Conservation (phyloP, 495 filamentous ascomycete species). For the Penicillium ochrochloron region DNA sequence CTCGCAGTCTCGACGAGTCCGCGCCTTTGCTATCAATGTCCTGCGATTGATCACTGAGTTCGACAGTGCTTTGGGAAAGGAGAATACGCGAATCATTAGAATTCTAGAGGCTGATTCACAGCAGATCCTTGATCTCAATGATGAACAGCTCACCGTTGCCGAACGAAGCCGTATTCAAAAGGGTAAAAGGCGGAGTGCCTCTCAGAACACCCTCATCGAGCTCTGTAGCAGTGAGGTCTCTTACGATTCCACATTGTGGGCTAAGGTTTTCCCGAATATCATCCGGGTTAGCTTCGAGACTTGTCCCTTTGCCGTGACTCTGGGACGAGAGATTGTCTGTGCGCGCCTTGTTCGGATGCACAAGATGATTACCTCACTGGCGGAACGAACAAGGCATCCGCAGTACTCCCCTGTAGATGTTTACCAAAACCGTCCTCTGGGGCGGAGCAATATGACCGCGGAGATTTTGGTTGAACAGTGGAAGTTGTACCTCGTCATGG, state of each 20-base stretch:
- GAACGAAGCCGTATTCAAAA: slow-evolving; percentile 92
- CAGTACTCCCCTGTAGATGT: slow-evolving; percentile 63
- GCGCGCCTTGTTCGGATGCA: slow-evolving; percentile 91
- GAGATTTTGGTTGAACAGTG: slow-evolving; percentile 95
- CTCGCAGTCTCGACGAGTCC: slow-evolving; percentile 87
- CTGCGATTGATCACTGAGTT: slow-evolving; percentile 92
- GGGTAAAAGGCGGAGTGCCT: slow-evolving; percentile 82
- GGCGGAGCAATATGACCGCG: slow-evolving; percentile 73
- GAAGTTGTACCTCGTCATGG: slow-evolving; percentile 98
- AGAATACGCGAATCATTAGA: slow-evolving; percentile 79
- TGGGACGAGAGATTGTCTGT: slow-evolving; percentile 90
- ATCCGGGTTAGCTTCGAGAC: slow-evolving; percentile 88
- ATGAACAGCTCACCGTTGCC: slow-evolving; percentile 88
- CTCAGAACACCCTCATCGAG: slow-evolving; percentile 85
- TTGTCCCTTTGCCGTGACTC: slow-evolving; percentile 86
- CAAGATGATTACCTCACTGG: slow-evolving; percentile 75
- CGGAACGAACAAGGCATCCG: slow-evolving; percentile 68
- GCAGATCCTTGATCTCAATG: slow-evolving; percentile 87
- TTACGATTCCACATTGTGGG: slow-evolving; percentile 94
- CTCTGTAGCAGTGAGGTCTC: slow-evolving; percentile 94
- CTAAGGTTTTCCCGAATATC: slow-evolving; percentile 95
- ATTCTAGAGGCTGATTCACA: slow-evolving; percentile 90
- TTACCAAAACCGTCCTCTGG: slow-evolving; percentile 44
- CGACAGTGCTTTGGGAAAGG: slow-evolving; percentile 83
- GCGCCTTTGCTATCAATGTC: slow-evolving; percentile 89